These are phyloP conservation scores for Phaeosphaeria sp. DNA, from an alignment of 2,329 filamentous ascomycete species.

Conservation along the genomic window DNA sequence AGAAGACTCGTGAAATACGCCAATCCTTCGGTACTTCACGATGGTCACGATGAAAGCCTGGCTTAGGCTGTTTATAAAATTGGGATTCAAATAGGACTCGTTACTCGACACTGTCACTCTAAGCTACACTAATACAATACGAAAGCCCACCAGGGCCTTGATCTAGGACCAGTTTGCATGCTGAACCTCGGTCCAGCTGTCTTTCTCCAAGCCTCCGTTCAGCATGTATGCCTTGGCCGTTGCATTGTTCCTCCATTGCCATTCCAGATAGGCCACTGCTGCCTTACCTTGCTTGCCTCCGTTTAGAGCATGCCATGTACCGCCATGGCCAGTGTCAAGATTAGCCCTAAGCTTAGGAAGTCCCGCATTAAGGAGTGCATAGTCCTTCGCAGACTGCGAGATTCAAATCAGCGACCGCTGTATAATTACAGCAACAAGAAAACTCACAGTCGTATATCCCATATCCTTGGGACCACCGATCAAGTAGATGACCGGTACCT, in stretches of 20 bases:
- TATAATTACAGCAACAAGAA: background rate
- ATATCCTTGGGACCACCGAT: conserved; percentile 27
- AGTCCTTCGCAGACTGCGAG: conserved; percentile 22
- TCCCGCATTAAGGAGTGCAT: conserved; percentile 17
- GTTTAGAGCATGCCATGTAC: conserved; percentile 26
- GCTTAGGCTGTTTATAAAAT: background rate
- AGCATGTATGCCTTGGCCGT: conserved; percentile 24
- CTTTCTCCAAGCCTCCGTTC: conserved; percentile 21
- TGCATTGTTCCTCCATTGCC: conserved; percentile 24
- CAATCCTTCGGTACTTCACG: background rate
- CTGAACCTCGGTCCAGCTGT: conserved; percentile 24
- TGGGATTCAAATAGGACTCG: background rate
- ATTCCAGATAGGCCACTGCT: conserved; percentile 26
- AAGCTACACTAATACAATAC: background rate
- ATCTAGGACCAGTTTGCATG: conserved; percentile 14
- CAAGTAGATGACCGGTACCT: conserved; percentile 23
- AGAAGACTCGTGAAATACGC: background rate
- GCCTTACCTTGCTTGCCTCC: conserved; percentile 30
- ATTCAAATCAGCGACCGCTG: background rate
- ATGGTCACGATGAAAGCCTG: no score
- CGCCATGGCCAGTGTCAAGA: conserved; percentile 28
- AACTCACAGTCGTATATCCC: conserved; percentile 22
- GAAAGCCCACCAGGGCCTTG: background rate
- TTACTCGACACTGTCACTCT: background rate
- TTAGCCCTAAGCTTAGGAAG: conserved; percentile 25